These are phyloP conservation scores for Acanthamoeba healyi DNA, from an alignment of 208 protist genomes.

Conservation along the genomic window DNA sequence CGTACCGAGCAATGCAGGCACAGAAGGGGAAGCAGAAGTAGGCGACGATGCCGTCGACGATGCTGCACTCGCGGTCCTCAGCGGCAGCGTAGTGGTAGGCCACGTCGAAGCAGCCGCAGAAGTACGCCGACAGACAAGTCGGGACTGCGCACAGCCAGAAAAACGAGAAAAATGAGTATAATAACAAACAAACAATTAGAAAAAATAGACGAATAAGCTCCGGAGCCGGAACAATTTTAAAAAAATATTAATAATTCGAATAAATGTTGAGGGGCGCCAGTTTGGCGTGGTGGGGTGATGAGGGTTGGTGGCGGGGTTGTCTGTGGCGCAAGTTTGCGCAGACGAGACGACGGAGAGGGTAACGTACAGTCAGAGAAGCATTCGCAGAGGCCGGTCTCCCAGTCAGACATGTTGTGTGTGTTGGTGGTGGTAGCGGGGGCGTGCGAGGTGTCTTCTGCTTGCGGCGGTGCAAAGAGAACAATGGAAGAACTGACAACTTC, in stretches of 20 bases:
- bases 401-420: constrained; percentile 60
- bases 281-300: too few relatives aligned
- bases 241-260: too few relatives aligned
- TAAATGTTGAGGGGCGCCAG: too few relatives aligned
- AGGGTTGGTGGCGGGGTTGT: too few relatives aligned
- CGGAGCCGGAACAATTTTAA: background rate
- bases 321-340: too few relatives aligned
- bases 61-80: constrained; percentile 23
- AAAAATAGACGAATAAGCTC: too few relatives aligned
- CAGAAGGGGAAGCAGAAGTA: constrained; percentile 60
- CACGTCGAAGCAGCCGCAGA: constrained; percentile 49
- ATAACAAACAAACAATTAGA: background rate
- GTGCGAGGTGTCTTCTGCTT: too few relatives aligned
- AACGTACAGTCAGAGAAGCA: constrained; percentile 67
- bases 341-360: too few relatives aligned
- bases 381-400: constrained; percentile 59
- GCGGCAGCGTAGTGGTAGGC: constrained; percentile 62
- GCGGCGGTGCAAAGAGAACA: too few relatives aligned
- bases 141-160: constrained; percentile 16
- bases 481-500: too few relatives aligned
- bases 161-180: background rate
- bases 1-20: constrained; percentile 2
- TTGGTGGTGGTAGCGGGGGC: background rate
- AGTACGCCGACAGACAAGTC: constrained; percentile 45
- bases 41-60: background rate